phyloP scores from a whole-genome alignment of 2,329 filamentous ascomycete genomes.

The Colletotrichum plurivorum region DNA sequence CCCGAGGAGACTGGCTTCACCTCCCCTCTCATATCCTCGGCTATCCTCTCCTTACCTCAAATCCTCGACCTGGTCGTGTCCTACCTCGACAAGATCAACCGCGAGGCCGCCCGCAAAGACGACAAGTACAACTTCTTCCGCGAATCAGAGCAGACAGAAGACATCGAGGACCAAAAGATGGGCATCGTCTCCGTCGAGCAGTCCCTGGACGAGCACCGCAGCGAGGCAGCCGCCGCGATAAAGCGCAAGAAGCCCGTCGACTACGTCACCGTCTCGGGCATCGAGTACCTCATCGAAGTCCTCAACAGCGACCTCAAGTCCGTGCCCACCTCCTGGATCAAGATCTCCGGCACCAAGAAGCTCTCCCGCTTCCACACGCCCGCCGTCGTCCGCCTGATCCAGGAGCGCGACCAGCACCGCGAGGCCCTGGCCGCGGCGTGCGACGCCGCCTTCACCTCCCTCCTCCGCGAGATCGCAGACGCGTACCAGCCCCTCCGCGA shows the following conservation, averaged over 20 bases:
- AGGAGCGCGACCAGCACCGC: slow-evolving; percentile 93
- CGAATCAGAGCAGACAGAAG: slow-evolving; percentile 88
- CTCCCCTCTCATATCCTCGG: slow-evolving; percentile 77
- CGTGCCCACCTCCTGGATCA: slow-evolving; percentile 94
- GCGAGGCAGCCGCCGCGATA: slow-evolving; percentile 79
- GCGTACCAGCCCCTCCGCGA: slow-evolving; percentile 89
- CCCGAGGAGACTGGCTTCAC: slow-evolving; percentile 79
- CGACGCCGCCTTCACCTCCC: slow-evolving; percentile 81
- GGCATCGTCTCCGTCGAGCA: slow-evolving; percentile 94
- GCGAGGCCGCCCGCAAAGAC: slow-evolving; percentile 84
- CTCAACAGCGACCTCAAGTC: slow-evolving; percentile 85
- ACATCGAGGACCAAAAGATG: slow-evolving; percentile 89
- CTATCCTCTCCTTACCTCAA: slow-evolving; percentile 81
- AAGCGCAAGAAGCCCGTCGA: slow-evolving; percentile 78
- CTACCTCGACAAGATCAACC: slow-evolving; percentile 88
- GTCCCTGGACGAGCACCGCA: slow-evolving; percentile 84
- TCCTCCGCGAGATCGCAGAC: slow-evolving; percentile 82
- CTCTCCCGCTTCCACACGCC: slow-evolving; percentile 95
- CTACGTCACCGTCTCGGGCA: slow-evolving; percentile 88
- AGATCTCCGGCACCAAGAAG: slow-evolving; percentile 95
- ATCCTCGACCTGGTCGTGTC: slow-evolving; percentile 81
- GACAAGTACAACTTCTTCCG: slow-evolving; percentile 97
- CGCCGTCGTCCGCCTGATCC: slow-evolving; percentile 85
- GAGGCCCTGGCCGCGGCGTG: slow-evolving; percentile 94
- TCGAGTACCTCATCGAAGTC: slow-evolving; percentile 96